A percentile compares a stretch with the other conserved stretches of the same genome.
Evolutionary conservation across 768 basidiomycete species (phyloP).

Genomic region (Kwoniella mangroviensis): DNA sequence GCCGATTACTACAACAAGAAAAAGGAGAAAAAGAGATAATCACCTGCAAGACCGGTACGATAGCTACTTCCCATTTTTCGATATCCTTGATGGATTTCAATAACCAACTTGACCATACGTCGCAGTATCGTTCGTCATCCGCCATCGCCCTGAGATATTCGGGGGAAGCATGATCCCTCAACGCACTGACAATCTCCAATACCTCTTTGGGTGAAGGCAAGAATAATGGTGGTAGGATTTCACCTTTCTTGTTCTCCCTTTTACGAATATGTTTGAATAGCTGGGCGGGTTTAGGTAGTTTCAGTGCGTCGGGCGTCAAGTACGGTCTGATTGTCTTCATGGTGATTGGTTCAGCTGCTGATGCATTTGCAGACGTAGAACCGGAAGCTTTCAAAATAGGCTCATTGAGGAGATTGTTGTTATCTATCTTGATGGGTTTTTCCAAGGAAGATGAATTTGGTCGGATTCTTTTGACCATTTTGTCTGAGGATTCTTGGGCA

Average conservation of each 20-base stretch:
- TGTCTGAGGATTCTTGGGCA: not conserved
- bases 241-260: slow-evolving; percentile 10
- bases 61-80: slow-evolving; percentile 36
- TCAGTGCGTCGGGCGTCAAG: slow-evolving; percentile 23
- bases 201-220: slow-evolving; percentile 36
- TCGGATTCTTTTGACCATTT: slow-evolving; percentile 1
- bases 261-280: slow-evolving; percentile 41
- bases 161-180: slow-evolving; percentile 30
- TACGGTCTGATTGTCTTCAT: slow-evolving; percentile 29
- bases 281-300: slow-evolving; percentile 21
- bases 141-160: slow-evolving; percentile 39
- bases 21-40: not conserved
- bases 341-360: slow-evolving; percentile 2
- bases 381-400: not conserved
- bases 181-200: slow-evolving; percentile 30
- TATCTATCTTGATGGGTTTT: slow-evolving; percentile 9
- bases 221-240: slow-evolving; percentile 27
- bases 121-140: slow-evolving; percentile 34
- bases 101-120: slow-evolving; percentile 33
- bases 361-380: not conserved
- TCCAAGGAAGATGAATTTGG: slow-evolving; percentile 27
- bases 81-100: slow-evolving; percentile 29
- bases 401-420: not conserved
- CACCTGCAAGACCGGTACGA: slow-evolving; percentile 40
- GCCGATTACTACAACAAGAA: not conserved